A percentile compares a stretch with the other conserved stretches of the same genome.
Conservation (phyloP, 1,284 basidiomycete genomes). For the Marasmius sp. region DNA sequence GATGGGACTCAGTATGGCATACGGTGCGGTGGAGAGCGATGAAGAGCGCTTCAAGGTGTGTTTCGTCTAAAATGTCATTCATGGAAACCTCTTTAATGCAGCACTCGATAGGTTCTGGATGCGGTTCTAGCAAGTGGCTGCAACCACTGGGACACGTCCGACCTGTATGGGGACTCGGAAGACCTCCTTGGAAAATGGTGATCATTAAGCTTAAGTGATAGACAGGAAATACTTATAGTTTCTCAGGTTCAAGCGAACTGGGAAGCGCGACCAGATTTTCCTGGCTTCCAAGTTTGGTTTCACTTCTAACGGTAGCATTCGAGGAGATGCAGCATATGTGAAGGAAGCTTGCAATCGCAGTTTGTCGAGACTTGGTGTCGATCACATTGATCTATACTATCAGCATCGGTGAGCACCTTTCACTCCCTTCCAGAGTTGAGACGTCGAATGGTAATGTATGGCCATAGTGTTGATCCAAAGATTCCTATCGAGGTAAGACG, state of each 20-base stretch:
- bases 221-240: neutral
- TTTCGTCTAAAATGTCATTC: neutral
- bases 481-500: neutral
- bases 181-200: slow-evolving; percentile 40
- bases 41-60: slow-evolving; percentile 18
- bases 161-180: slow-evolving; percentile 37
- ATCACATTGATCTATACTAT: slow-evolving; percentile 15
- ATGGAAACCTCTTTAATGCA: neutral
- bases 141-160: slow-evolving; percentile 38
- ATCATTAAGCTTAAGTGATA: neutral
- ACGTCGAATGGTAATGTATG: neutral
- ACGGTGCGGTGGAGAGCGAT: slow-evolving; percentile 16
- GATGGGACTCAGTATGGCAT: slow-evolving; percentile 21
- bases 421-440: neutral
- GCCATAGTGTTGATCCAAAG: slow-evolving; percentile 8
- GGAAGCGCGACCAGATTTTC: slow-evolving; percentile 45
- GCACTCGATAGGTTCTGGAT: slow-evolving; percentile 29
- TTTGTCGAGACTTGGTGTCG: slow-evolving; percentile 8
- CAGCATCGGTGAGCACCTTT: slow-evolving; percentile 8
- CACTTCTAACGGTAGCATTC: slow-evolving; percentile 12
- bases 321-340: slow-evolving; percentile 28
- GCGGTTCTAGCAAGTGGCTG: slow-evolving; percentile 33
- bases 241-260: slow-evolving; percentile 43
- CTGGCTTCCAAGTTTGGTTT: slow-evolving; percentile 52
- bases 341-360: slow-evolving; percentile 8